Conservation (phyloP, 148 eudicot genomes). For the Selenicereus undatus region DNA sequence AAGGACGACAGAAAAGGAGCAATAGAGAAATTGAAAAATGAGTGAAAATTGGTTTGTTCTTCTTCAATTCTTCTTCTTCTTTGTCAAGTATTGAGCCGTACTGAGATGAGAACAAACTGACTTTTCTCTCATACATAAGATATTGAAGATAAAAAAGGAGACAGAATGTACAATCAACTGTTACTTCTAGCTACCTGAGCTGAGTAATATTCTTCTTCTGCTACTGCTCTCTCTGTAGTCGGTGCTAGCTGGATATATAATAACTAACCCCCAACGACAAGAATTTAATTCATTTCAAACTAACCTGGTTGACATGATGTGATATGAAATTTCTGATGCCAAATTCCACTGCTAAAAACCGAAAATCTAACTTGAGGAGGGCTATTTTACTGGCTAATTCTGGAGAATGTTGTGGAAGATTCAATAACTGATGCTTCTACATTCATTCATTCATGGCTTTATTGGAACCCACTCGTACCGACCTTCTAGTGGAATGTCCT, state of each 20-base stretch:
- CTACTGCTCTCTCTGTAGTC: not conserved
- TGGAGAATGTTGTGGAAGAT: constrained; percentile 12
- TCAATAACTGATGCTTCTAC: not conserved
- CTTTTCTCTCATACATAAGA: not conserved
- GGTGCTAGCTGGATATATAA: not conserved
- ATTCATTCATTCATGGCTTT: constrained; percentile 49
- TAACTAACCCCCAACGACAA: not conserved
- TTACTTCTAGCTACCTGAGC: constrained; percentile 17
- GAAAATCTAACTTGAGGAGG: not conserved
- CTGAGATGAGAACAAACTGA: not conserved
- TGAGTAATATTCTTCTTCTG: not conserved
- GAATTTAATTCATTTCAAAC: not conserved
- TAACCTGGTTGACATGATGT: not conserved
- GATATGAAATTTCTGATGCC: not conserved
- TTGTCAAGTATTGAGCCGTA: constrained; percentile 9
- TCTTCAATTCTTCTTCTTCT: not conserved
- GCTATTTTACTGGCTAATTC: not conserved
- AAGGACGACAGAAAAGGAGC: not conserved
- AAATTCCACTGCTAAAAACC: not conserved
- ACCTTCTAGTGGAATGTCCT: constrained; percentile 71
- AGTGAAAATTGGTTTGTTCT: constrained; percentile 1
- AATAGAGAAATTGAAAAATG: not conserved
- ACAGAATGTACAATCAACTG: constrained; percentile 32
- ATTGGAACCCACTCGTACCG: constrained; percentile 79
- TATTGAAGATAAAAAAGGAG: constrained; percentile 17